Conservation (phyloP, 73 alveolate species). For the Effrenium voratum region DNA sequence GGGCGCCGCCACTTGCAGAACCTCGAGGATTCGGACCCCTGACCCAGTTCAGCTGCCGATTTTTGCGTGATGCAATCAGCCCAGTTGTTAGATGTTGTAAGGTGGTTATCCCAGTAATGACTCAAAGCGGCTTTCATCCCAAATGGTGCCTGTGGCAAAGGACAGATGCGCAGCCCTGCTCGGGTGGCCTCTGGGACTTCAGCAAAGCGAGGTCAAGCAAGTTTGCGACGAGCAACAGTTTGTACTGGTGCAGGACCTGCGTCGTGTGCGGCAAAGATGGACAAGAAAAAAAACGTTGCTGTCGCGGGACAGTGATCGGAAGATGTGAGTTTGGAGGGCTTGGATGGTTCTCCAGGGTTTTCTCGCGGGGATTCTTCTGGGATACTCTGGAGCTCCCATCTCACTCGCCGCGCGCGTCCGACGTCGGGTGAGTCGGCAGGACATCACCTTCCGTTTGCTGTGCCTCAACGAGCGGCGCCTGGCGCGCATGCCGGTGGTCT, state of each 20-base stretch:
- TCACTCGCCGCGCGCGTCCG: no score
- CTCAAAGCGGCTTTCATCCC: background rate
- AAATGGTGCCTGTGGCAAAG: background rate
- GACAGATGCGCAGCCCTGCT: conserved; percentile 9
- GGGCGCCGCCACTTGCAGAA: background rate
- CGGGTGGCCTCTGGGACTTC: background rate
- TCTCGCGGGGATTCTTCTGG: no score
- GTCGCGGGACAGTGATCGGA: no score
- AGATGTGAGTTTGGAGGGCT: no score
- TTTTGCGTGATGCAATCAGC: background rate
- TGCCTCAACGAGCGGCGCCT: conserved; percentile 18
- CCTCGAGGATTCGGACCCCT: no score
- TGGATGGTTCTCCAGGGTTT: no score
- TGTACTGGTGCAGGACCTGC: conserved; percentile 11
- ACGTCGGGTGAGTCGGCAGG: no score
- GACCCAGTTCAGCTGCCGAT: no score
- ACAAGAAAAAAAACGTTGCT: no score
- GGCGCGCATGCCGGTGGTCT: background rate
- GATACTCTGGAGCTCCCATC: no score
- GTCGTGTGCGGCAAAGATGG: no score
- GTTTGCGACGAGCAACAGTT: background rate
- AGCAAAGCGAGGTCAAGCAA: background rate
- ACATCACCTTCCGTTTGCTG: background rate
- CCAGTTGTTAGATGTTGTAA: background rate
- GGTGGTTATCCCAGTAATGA: background rate